Conservation (phyloP, 495 filamentous ascomycete species). For the Xylaria castorea region DNA sequence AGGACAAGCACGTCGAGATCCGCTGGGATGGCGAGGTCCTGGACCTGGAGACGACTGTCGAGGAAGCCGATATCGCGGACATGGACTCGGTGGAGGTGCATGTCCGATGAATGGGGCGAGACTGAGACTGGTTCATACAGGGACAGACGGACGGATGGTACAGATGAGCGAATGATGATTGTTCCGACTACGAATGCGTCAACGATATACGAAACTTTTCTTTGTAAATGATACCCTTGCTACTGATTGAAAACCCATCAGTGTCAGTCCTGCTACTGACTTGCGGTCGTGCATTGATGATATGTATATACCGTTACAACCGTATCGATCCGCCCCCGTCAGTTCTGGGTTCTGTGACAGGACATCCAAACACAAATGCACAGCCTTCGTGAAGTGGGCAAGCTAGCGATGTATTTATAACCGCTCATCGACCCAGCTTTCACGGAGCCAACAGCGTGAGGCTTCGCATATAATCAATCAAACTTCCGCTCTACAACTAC, state of each 20-base stretch:
- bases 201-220: not conserved
- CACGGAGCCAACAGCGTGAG: not conserved
- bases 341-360: not conserved
- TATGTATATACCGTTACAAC: not conserved
- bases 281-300: not conserved
- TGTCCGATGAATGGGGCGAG: constrained; percentile 51
- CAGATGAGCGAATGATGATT: not conserved
- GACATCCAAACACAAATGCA: not conserved
- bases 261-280: not conserved
- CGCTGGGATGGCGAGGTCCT: constrained; percentile 83
- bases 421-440: not conserved
- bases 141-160: not conserved
- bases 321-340: not conserved
- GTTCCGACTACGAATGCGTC: not conserved
- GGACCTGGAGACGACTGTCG: constrained; percentile 64
- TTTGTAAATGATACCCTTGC: constrained; percentile 18
- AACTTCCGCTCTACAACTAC: not conserved
- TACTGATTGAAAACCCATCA: not conserved
- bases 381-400: not conserved
- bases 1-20: constrained; percentile 63
- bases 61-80: constrained; percentile 77
- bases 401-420: not conserved
- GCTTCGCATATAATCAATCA: not conserved
- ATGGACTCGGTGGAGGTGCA: constrained; percentile 80
- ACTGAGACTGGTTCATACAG: not conserved